A percentile compares a stretch with the other conserved stretches of the same genome.
Evolutionary conservation across 148 eudicot genomes (phyloP).

Genomic region (Polygonum maritimum): DNA sequence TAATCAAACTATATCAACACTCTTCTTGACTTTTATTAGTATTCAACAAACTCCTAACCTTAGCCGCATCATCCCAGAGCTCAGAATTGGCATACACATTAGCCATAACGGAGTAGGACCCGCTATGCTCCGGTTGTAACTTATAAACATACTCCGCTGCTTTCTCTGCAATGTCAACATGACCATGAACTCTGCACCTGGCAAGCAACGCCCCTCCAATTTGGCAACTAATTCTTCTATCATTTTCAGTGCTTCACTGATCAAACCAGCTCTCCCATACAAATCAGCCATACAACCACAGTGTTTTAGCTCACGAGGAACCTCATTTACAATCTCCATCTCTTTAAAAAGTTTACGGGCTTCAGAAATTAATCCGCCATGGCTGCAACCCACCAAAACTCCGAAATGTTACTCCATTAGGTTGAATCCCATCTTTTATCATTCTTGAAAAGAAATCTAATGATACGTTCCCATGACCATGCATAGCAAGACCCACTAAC

Average conservation of each 20-base stretch:
- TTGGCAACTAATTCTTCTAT: conserved; percentile 53
- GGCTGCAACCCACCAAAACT: conserved; percentile 70
- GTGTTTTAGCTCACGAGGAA: conserved; percentile 65
- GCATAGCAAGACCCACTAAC: conserved; percentile 67
- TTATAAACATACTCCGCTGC: conserved; percentile 50
- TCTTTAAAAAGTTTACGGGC: conserved; percentile 41
- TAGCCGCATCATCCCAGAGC: conserved; percentile 62
- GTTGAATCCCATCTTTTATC: conserved; percentile 37
- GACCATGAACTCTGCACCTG: conserved; percentile 66
- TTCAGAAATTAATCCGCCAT: conserved; percentile 56
- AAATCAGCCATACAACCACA: conserved; percentile 89
- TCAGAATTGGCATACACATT: conserved; percentile 54
- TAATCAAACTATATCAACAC: conserved; percentile 65
- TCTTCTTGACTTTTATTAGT: conserved; percentile 37
- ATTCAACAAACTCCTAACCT: conserved; percentile 50
- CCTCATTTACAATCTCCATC: conserved; percentile 47
- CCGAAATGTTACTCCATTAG: conserved; percentile 75
- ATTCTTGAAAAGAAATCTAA: conserved; percentile 57
- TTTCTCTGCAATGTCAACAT: conserved; percentile 55
- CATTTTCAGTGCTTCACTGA: conserved; percentile 57
- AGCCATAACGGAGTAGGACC: conserved; percentile 72
- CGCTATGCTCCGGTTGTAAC: conserved; percentile 64
- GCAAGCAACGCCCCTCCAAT: conserved; percentile 74
- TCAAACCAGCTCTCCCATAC: conserved; percentile 67
- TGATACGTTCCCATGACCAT: conserved; percentile 44